Conservation (phyloP, 2,329 filamentous ascomycete genomes). For the Penicillium sp. region DNA sequence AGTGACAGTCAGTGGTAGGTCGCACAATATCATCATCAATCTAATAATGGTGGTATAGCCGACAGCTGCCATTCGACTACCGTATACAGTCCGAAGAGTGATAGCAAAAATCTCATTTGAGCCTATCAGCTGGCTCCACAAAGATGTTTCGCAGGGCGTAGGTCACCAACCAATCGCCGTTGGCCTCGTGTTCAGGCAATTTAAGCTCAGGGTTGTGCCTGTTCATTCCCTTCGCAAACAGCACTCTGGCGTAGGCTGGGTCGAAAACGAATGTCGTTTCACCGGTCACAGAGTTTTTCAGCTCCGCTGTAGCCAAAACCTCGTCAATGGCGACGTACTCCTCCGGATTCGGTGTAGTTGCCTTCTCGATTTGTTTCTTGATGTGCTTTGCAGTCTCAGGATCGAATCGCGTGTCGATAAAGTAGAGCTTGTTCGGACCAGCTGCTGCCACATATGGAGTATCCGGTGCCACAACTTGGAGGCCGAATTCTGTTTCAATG, state of each 20-base stretch:
- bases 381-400: background rate
- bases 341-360: background rate
- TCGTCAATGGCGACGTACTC: conserved; percentile 18
- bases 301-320: conserved; percentile 12
- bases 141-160: background rate
- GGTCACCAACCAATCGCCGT: background rate
- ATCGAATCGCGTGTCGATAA: background rate
- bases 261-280: conserved; percentile 19
- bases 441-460: background rate
- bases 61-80: too few species aligned
- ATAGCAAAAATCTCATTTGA: too few species aligned
- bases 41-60: too few species aligned
- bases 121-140: background rate
- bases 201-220: conserved; percentile 13
- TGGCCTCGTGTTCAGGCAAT: background rate
- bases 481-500: background rate
- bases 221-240: conserved; percentile 17
- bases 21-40: too few species aligned
- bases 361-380: background rate
- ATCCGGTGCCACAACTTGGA: background rate
- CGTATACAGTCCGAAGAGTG: too few species aligned
- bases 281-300: conserved; percentile 8
- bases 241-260: conserved; percentile 10
- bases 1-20: too few species aligned
- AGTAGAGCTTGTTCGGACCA: background rate